Conservation (phyloP, 108 stramenopile genomes). For the Skeletonema costatum region DNA sequence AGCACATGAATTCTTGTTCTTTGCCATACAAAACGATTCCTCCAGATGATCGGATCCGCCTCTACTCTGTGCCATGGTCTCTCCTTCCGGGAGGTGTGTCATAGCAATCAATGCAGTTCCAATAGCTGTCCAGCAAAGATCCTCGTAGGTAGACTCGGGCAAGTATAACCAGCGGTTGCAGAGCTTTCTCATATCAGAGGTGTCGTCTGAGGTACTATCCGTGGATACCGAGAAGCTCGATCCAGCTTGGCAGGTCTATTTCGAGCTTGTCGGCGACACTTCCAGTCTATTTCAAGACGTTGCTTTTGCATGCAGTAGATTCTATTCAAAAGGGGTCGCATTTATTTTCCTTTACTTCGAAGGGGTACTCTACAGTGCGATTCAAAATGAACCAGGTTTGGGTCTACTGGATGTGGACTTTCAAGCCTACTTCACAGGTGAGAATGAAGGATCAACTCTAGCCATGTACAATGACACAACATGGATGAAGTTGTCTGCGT, state of each 20-base stretch:
- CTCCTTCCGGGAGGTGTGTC: too few species aligned
- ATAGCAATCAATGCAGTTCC: too few species aligned
- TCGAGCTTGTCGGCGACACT: conserved; percentile 60
- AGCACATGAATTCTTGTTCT: too few species aligned
- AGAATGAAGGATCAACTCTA: conserved; percentile 33
- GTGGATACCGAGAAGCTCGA: conserved; percentile 39
- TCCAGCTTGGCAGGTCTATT: conserved; percentile 51
- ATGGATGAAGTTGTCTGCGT: conserved; percentile 41
- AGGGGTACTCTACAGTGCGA: conserved; percentile 59
- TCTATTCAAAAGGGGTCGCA: conserved; percentile 59
- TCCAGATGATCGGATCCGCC: too few species aligned
- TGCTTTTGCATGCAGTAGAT: conserved; percentile 51
- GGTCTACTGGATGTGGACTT: conserved; percentile 76
- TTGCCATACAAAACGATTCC: too few species aligned
- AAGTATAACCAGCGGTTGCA: not conserved
- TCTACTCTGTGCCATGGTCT: too few species aligned
- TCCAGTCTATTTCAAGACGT: conserved; percentile 53
- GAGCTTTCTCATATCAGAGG: conserved; percentile 53
- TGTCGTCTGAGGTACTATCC: conserved; percentile 47
- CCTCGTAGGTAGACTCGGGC: too few species aligned
- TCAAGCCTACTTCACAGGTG: conserved; percentile 53
- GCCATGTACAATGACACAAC: conserved; percentile 36
- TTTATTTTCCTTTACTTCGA: conserved; percentile 67
- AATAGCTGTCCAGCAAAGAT: too few species aligned
- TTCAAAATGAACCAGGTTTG: conserved; percentile 65